Percentiles rank a stretch among this genome's conserved stretches.
These are phyloP conservation scores for Tylopilus balloui DNA, from an alignment of 768 basidiomycete genomes.

Conservation along the genomic window DNA sequence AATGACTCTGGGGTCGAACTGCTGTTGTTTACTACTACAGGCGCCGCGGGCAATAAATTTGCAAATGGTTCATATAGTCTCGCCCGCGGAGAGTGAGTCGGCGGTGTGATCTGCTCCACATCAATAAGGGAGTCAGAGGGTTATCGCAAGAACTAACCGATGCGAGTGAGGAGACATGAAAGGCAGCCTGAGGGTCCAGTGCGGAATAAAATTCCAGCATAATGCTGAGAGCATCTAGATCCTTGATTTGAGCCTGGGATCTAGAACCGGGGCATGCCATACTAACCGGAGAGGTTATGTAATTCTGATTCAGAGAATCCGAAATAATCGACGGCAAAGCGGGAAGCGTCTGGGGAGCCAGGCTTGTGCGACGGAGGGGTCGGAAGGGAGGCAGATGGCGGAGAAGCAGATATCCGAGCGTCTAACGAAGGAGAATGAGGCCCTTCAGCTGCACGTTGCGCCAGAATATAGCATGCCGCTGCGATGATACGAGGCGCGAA, in stretches of 20 bases:
- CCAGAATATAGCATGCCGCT: constrained; percentile 71
- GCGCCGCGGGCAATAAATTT: constrained; percentile 25
- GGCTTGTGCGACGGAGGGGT: constrained; percentile 79
- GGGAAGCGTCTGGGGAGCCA: constrained; percentile 62
- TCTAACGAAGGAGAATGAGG: constrained; percentile 71
- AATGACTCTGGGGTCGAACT: constrained; percentile 56
- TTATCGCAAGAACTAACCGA: constrained; percentile 39
- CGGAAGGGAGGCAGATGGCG: constrained; percentile 72
- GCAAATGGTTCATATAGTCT: constrained; percentile 40
- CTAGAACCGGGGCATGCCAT: background rate
- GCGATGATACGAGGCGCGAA: constrained; percentile 69
- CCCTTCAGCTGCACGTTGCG: constrained; percentile 67
- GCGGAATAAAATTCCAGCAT: constrained; percentile 69
- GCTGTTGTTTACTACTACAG: constrained; percentile 30
- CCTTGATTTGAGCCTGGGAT: constrained; percentile 2
- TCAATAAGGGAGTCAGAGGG: constrained; percentile 5
- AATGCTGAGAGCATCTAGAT: constrained; percentile 57
- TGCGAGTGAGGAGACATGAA: constrained; percentile 48
- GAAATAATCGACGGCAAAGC: constrained; percentile 66
- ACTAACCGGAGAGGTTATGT: constrained; percentile 54
- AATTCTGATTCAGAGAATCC: constrained; percentile 58
- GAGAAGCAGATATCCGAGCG: constrained; percentile 64
- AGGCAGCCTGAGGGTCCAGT: constrained; percentile 49
- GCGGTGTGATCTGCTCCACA: constrained; percentile 44
- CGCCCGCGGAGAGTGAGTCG: constrained; percentile 35